Conservation (phyloP, 2,329 filamentous ascomycete genomes). For the Fusarium subglutinans region DNA sequence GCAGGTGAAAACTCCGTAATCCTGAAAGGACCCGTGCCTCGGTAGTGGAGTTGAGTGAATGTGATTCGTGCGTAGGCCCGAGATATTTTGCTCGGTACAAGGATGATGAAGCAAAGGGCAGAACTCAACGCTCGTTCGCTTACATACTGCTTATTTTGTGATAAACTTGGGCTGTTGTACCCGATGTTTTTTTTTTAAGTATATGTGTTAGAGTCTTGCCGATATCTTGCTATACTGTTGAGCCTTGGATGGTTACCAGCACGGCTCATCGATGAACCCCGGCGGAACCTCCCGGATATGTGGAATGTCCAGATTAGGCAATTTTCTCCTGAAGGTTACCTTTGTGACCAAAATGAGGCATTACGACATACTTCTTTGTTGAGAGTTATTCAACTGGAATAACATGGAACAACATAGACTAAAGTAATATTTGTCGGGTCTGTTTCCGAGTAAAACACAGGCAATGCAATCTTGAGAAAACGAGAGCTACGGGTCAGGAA, state of each 20-base stretch:
- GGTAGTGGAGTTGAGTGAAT: conserved; percentile 22
- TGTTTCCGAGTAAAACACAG: neutral
- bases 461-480: neutral
- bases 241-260: neutral
- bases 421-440: neutral
- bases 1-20: conserved; percentile 25
- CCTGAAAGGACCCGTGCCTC: conserved; percentile 29
- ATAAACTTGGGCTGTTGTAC: neutral
- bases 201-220: neutral
- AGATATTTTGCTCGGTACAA: neutral
- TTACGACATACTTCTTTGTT: neutral
- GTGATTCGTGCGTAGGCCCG: conserved; percentile 34
- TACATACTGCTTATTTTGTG: neutral
- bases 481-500: neutral
- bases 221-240: too few relatives aligned
- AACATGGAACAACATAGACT: neutral
- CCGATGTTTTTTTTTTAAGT: neutral
- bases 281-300: neutral
- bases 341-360: neutral
- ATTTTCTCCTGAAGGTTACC: neutral
- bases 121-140: neutral
- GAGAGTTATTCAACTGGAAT: neutral
- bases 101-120: neutral
- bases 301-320: conserved; percentile 2
- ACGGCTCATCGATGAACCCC: neutral